Conservation (phyloP, 495 filamentous ascomycete genomes). For the Amniculicola lignicola region DNA sequence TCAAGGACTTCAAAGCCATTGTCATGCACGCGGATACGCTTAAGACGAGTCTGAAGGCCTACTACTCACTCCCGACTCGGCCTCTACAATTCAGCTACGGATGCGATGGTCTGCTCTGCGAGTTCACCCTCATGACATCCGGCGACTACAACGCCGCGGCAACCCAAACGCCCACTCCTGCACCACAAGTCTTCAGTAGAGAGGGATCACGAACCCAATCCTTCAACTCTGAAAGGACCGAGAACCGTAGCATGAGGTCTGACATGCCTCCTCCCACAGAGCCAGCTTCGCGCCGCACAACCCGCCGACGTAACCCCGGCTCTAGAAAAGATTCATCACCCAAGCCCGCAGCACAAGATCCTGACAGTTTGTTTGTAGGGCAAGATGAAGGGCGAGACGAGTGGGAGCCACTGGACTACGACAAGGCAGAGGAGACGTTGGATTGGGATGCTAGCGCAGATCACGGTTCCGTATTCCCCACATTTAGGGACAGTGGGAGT, state of each 20-base stretch:
- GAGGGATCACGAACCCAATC: slow-evolving; percentile 30
- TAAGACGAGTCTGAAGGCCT: slow-evolving; percentile 66
- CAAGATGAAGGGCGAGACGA: slow-evolving; percentile 66
- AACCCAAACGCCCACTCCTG: slow-evolving; percentile 16
- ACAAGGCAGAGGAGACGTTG: slow-evolving; percentile 63
- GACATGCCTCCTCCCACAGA: slow-evolving; percentile 40
- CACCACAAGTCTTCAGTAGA: slow-evolving; percentile 26
- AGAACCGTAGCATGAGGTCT: slow-evolving; percentile 8
- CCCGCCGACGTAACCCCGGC: slow-evolving; percentile 23
- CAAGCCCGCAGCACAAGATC: slow-evolving; percentile 56
- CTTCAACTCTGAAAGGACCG: slow-evolving; percentile 18
- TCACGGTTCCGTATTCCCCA: slow-evolving; percentile 40
- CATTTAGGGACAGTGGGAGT: slow-evolving; percentile 39
- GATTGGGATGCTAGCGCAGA: slow-evolving; percentile 76
- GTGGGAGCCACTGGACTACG: slow-evolving; percentile 79
- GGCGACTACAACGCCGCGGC: slow-evolving; percentile 62
- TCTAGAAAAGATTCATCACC: slow-evolving; percentile 15
- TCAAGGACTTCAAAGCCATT: slow-evolving; percentile 94
- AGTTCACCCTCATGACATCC: slow-evolving; percentile 93
- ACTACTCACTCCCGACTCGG: slow-evolving; percentile 73
- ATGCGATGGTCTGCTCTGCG: slow-evolving; percentile 68
- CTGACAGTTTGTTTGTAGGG: slow-evolving; percentile 76
- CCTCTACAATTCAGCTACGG: slow-evolving; percentile 82
- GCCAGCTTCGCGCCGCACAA: slow-evolving; percentile 37
- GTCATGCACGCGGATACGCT: slow-evolving; percentile 78